Percentiles rank a stretch among this genome's conserved stretches.
These are phyloP conservation scores for Alternaria tenuissima DNA, from an alignment of 2,329 filamentous ascomycete species.

Conservation along the genomic window DNA sequence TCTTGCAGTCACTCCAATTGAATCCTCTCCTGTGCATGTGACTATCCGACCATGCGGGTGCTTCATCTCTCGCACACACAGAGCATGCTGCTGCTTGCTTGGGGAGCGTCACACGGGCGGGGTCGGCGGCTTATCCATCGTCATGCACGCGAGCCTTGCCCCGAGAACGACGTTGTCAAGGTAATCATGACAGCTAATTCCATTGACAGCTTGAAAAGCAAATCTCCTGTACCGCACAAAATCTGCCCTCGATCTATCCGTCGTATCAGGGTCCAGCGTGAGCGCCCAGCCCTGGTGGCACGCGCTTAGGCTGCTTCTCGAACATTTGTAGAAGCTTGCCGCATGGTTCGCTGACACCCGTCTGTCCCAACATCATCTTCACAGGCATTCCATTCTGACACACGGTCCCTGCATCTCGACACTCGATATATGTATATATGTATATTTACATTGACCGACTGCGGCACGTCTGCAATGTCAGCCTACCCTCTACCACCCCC, in stretches of 20 bases:
- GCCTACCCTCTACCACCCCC: conserved; percentile 30
- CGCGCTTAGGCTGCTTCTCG: conserved; percentile 33
- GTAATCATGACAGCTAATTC: background rate
- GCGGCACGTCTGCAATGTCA: conserved; percentile 16
- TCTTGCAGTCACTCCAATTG: background rate
- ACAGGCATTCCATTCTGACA: conserved; percentile 28
- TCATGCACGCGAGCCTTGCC: conserved; percentile 1
- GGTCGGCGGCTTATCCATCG: conserved; percentile 5
- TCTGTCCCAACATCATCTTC: conserved; percentile 22
- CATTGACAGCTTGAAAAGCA: background rate
- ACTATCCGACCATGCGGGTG: conserved; percentile 20
- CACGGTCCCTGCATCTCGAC: conserved; percentile 20
- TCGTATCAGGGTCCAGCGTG: conserved; percentile 2
- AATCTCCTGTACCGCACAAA: background rate
- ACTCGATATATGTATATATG: background rate
- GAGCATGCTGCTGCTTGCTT: background rate
- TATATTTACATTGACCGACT: conserved; percentile 2
- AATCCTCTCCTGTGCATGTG: conserved; percentile 15
- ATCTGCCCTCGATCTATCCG: conserved; percentile 5
- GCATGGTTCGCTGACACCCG: conserved; percentile 17
- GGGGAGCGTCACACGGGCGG: conserved; percentile 5
- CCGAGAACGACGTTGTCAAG: background rate
- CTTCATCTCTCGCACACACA: background rate
- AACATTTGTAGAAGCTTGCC: conserved; percentile 40
- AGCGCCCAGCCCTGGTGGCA: conserved; percentile 2